Conservation (phyloP, 176 grass and related monocot genomes). For the Carex kokanica region DNA sequence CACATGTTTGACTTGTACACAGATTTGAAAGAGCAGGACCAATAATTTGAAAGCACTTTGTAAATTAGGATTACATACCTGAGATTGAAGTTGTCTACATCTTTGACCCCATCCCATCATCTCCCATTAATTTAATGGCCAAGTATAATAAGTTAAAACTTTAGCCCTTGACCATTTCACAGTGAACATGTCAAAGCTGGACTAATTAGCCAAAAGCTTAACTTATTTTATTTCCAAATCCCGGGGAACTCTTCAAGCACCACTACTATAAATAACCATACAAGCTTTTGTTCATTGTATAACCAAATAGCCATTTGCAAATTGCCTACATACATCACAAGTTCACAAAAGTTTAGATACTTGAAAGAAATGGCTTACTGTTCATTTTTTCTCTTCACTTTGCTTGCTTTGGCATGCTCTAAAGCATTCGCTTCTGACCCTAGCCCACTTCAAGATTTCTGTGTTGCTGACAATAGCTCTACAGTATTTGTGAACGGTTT, state of each 20-base stretch:
- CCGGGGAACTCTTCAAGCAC: not conserved
- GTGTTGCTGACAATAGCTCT: not conserved
- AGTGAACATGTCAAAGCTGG: not conserved
- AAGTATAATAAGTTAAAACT: not conserved
- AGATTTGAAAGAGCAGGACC: no score
- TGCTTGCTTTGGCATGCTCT: not conserved
- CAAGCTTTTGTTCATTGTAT: not conserved
- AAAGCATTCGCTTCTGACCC: slow-evolving; percentile 45
- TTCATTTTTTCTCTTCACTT: not conserved
- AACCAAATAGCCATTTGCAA: not conserved
- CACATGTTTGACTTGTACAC: not conserved
- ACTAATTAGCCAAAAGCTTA: not conserved
- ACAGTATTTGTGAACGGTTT: not conserved
- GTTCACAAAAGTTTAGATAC: not conserved
- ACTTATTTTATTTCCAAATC: not conserved
- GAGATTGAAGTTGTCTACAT: no score
- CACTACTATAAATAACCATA: not conserved
- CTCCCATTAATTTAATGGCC: not conserved
- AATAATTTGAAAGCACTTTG: no score
- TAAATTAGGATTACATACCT: no score
- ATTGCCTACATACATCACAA: not conserved
- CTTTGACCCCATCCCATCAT: no score
- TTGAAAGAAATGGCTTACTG: not conserved
- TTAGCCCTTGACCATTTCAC: not conserved
- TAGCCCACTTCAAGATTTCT: slow-evolving; percentile 48